A percentile compares a stretch with the other conserved stretches of the same genome.
Conservation (phyloP, 2,329 filamentous ascomycete species). For the Claviceps humidiphila region DNA sequence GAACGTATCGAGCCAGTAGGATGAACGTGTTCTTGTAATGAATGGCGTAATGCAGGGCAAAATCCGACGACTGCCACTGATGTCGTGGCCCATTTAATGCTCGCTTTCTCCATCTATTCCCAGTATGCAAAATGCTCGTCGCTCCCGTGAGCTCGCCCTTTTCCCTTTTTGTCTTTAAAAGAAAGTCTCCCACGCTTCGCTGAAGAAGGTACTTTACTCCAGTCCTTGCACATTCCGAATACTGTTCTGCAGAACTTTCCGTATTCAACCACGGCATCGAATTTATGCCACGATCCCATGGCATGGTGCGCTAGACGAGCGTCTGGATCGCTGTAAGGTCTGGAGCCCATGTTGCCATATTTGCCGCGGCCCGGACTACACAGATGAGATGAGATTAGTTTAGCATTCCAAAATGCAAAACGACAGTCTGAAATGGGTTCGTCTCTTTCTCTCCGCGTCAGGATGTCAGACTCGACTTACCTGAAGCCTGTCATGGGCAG, state of each 20-base stretch:
- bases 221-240: constrained; percentile 11
- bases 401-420: not conserved
- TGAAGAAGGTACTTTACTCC: constrained; percentile 10
- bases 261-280: constrained; percentile 10
- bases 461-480: constrained; percentile 3
- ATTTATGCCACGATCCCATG: constrained; percentile 12
- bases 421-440: too few relatives aligned
- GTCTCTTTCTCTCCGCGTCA: not conserved
- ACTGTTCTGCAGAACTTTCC: constrained; percentile 14
- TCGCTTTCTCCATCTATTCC: not conserved
- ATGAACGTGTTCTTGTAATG: not conserved
- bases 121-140: not conserved
- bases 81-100: not conserved
- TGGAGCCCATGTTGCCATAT: constrained; percentile 14
- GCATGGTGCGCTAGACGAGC: constrained; percentile 12
- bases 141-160: too few relatives aligned
- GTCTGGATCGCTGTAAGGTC: constrained; percentile 10
- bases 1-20: not conserved
- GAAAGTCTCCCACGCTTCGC: not conserved
- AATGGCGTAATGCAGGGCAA: not conserved
- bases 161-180: not conserved
- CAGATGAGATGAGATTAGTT: not conserved
- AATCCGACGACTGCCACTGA: not conserved
- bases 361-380: constrained; percentile 10
- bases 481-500: constrained; percentile 14